Conservation (phyloP, 108 stramenopile species). For the Cyclotella sp. region DNA sequence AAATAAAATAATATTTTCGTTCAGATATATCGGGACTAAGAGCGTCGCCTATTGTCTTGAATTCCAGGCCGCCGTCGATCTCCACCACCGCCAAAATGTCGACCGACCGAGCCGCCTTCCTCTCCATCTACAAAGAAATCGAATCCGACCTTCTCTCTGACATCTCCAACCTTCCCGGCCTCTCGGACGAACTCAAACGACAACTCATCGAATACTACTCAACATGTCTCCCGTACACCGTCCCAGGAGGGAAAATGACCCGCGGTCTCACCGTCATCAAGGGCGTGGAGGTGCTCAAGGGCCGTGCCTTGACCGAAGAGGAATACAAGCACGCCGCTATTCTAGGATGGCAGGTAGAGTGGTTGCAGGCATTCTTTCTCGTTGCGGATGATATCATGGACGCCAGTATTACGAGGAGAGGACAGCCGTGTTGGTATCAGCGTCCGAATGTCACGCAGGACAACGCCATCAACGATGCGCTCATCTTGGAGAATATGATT, state of each 20-base stretch:
- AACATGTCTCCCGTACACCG: conserved; percentile 91
- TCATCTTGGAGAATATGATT: conserved; percentile 93
- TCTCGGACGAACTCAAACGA: conserved; percentile 53
- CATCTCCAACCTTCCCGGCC: conserved; percentile 69
- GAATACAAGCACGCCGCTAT: conserved; percentile 65
- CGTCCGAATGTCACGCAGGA: conserved; percentile 68
- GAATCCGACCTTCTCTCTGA: conserved; percentile 61
- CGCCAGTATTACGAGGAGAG: conserved; percentile 94
- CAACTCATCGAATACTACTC: conserved; percentile 66
- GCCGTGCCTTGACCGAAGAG: conserved; percentile 52
- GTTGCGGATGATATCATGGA: conserved; percentile 99
- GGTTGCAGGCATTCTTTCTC: conserved; percentile 97
- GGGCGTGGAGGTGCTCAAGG: conserved; percentile 58
- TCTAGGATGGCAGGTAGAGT: conserved; percentile 97
- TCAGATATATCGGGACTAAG: no score
- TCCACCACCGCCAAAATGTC: not conserved
- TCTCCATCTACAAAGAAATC: conserved; percentile 65
- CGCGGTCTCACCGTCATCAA: conserved; percentile 89
- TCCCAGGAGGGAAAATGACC: conserved; percentile 95
- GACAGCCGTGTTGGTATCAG: conserved; percentile 98
- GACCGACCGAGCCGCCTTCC: conserved; percentile 59
- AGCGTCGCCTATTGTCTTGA: no score
- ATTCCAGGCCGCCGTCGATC: not conserved
- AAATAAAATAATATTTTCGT: no score
- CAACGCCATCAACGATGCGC: conserved; percentile 97